Evolutionary conservation across 805 yeast genomes (phyloP).

Genomic region (Candida bentonensis): DNA sequence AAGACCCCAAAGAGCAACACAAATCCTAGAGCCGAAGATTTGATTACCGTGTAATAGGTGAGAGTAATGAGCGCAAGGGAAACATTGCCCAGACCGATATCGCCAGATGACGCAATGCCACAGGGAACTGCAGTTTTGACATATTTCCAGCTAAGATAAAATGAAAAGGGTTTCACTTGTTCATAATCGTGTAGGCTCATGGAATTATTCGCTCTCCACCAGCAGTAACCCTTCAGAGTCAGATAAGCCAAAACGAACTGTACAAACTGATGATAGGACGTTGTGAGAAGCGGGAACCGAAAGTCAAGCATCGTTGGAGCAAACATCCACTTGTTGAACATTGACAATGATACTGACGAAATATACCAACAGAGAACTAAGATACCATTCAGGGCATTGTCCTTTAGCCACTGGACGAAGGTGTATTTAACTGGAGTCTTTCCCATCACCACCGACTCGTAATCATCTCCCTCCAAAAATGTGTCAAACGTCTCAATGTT

Average conservation of each 20-base stretch:
- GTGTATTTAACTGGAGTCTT: neutral
- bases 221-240: conserved; percentile 25
- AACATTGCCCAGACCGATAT: conserved; percentile 83
- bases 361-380: conserved; percentile 18
- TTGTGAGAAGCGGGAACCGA: conserved; percentile 70
- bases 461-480: neutral
- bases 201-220: conserved; percentile 3
- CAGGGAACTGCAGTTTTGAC: conserved; percentile 59
- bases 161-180: conserved; percentile 17
- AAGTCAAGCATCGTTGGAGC: conserved; percentile 59
- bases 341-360: conserved; percentile 24
- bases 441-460: neutral
- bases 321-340: conserved; percentile 96
- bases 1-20: conserved; percentile 79
- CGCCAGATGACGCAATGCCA: conserved; percentile 79
- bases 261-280: conserved; percentile 71
- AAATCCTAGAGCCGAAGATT: conserved; percentile 76
- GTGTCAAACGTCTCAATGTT: neutral
- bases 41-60: conserved; percentile 83
- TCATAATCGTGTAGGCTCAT: conserved; percentile 9
- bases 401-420: neutral
- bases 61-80: conserved; percentile 68
- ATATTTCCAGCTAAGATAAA: conserved; percentile 13
- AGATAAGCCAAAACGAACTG: conserved; percentile 40
- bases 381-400: neutral